phyloP scores from a whole-genome alignment of 768 basidiomycete species.

The Xerocomus brunneocitrinus region DNA sequence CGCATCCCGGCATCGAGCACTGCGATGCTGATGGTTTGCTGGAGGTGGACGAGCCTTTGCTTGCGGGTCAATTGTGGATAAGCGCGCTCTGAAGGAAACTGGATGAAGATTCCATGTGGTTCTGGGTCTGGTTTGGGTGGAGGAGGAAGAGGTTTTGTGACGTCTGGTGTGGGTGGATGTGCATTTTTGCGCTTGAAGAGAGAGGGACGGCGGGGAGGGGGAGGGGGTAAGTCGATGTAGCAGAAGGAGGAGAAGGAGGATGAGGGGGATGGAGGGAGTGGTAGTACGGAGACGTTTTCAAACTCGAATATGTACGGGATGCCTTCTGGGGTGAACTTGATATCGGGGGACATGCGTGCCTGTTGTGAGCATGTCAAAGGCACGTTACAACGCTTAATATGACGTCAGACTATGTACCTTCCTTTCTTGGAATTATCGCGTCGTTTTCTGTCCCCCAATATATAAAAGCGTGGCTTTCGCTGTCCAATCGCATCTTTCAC shows the following conservation, averaged over 20 bases:
- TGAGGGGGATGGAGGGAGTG: neutral
- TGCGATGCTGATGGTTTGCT: slow-evolving; percentile 34
- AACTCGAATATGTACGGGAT: slow-evolving; percentile 30
- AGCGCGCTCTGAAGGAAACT: slow-evolving; percentile 9
- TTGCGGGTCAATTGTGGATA: slow-evolving; percentile 14
- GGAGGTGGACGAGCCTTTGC: slow-evolving; percentile 26
- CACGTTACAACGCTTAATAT: neutral
- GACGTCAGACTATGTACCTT: slow-evolving; percentile 29
- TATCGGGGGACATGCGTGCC: neutral
- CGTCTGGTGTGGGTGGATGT: neutral
- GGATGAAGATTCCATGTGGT: slow-evolving; percentile 24
- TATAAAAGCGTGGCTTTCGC: no score
- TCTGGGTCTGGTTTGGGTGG: slow-evolving; percentile 2
- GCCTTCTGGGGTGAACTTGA: slow-evolving; percentile 29
- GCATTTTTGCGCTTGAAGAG: slow-evolving; percentile 24
- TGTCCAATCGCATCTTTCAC: neutral
- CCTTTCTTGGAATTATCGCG: slow-evolving; percentile 23
- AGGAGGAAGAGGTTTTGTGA: slow-evolving; percentile 19
- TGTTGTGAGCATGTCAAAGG: neutral
- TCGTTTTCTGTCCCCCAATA: no score
- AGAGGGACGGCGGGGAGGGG: slow-evolving; percentile 12
- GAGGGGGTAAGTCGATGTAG: slow-evolving; percentile 16
- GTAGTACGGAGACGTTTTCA: slow-evolving; percentile 22
- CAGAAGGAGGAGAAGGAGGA: slow-evolving; percentile 23
- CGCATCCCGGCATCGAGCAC: slow-evolving; percentile 40